These are phyloP conservation scores for Phytophthora sp. DNA, from an alignment of 352 stramenopile species.

Conservation along the genomic window DNA sequence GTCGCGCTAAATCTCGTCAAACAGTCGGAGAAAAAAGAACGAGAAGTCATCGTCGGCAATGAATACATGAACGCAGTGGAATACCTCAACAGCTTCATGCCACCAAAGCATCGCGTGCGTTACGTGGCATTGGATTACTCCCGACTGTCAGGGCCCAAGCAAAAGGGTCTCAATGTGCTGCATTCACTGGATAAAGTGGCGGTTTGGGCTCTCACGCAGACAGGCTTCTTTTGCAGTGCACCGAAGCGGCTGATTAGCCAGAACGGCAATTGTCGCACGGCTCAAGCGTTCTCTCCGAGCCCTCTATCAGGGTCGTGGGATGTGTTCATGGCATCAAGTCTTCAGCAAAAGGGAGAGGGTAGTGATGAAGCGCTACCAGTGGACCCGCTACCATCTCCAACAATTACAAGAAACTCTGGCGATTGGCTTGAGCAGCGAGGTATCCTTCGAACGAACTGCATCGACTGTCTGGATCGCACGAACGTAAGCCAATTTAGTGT, in stretches of 20 bases:
- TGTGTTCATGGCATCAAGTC: slow-evolving; percentile 22
- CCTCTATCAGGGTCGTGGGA: slow-evolving; percentile 33
- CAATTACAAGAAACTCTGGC: slow-evolving; percentile 81
- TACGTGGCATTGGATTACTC: slow-evolving; percentile 98
- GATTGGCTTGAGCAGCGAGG: slow-evolving; percentile 96
- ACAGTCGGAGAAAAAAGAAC: slow-evolving; percentile 96
- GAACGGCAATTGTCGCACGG: slow-evolving; percentile 64
- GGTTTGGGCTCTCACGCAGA: slow-evolving; percentile 96
- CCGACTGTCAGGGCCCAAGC: slow-evolving; percentile 87
- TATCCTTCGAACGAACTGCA: slow-evolving; percentile 99
- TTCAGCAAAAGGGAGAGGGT: slow-evolving; percentile 21
- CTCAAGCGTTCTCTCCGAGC: slow-evolving; percentile 49
- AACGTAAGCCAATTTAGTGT: slow-evolving; percentile 91
- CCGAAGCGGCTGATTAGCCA: slow-evolving; percentile 78
- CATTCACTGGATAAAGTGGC: slow-evolving; percentile 94
- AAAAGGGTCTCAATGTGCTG: slow-evolving; percentile 94
- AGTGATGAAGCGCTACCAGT: slow-evolving; percentile 17
- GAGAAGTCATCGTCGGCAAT: slow-evolving; percentile 98
- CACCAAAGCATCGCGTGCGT: slow-evolving; percentile 92
- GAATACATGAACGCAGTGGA: slow-evolving; percentile 98
- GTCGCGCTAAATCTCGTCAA: slow-evolving; percentile 99
- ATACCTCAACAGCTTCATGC: slow-evolving; percentile 97
- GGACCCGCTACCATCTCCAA: slow-evolving; percentile 53
- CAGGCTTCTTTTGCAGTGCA: slow-evolving; percentile 97
- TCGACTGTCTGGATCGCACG: slow-evolving; percentile 93